Conservation (phyloP, 768 basidiomycete species). For the Hericium erinaceus region DNA sequence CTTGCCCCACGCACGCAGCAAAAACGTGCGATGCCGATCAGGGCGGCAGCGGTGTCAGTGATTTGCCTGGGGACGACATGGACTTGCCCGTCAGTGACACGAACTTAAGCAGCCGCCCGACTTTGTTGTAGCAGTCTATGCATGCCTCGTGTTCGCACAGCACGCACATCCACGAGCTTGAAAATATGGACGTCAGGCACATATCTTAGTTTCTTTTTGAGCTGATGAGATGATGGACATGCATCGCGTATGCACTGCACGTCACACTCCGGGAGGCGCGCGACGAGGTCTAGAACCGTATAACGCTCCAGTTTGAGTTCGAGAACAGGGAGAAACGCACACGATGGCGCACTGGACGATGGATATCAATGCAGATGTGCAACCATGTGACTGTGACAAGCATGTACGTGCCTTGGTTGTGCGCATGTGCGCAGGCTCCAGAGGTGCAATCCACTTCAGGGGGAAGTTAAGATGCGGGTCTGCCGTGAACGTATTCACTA, state of each 20-base stretch:
- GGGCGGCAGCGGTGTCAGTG: no score
- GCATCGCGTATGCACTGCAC: slow-evolving; percentile 55
- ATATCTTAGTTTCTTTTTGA: slow-evolving; percentile 47
- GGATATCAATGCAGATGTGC: not conserved
- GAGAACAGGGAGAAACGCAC: slow-evolving; percentile 57
- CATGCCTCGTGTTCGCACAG: slow-evolving; percentile 87
- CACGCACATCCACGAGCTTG: slow-evolving; percentile 82
- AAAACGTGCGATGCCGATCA: slow-evolving; percentile 64
- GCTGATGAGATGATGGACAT: not conserved
- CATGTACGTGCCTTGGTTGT: not conserved
- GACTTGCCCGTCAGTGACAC: slow-evolving; percentile 34
- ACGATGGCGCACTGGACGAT: slow-evolving; percentile 45
- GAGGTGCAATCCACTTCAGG: slow-evolving; percentile 49
- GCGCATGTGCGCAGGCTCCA: not conserved
- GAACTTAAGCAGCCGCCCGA: slow-evolving; percentile 54
- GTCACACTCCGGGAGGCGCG: slow-evolving; percentile 67
- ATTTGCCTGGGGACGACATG: slow-evolving; percentile 43
- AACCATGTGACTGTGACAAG: not conserved
- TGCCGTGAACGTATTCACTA: slow-evolving; percentile 37
- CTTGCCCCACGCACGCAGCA: slow-evolving; percentile 58
- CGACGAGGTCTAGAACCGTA: slow-evolving; percentile 45
- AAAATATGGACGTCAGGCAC: slow-evolving; percentile 89
- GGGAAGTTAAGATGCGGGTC: slow-evolving; percentile 56
- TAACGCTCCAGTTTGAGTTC: slow-evolving; percentile 58
- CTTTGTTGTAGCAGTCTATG: slow-evolving; percentile 67